phyloP scores from a whole-genome alignment of 2,329 filamentous ascomycete genomes.

The Septoria petroselini region DNA sequence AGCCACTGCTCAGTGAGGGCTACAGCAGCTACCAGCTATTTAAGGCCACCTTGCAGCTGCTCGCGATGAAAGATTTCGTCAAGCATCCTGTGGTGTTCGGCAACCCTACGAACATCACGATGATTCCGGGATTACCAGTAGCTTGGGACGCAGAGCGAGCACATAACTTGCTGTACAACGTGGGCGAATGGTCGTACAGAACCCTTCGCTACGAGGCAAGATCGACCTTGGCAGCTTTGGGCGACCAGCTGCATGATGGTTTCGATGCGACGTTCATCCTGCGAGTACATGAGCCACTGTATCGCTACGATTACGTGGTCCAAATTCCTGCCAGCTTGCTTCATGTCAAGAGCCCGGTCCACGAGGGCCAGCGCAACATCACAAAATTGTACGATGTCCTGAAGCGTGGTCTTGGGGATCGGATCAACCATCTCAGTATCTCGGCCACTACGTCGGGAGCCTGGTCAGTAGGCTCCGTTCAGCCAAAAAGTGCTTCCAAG shows the following conservation, averaged over 20 bases:
- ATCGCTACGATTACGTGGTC: constrained; percentile 56
- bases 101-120: constrained; percentile 39
- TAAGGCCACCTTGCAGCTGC: constrained; percentile 86
- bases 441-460: constrained; percentile 16
- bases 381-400: constrained; percentile 62
- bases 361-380: constrained; percentile 30
- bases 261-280: constrained; percentile 82
- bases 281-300: constrained; percentile 51
- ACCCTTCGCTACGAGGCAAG: constrained; percentile 71
- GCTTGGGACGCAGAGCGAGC: constrained; percentile 73
- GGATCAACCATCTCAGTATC: constrained; percentile 63
- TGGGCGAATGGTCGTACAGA: constrained; percentile 78
- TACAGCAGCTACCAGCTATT: constrained; percentile 92
- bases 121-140: constrained; percentile 56
- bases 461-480: constrained; percentile 41
- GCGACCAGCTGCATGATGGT: constrained; percentile 69
- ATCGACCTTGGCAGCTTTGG: constrained; percentile 70
- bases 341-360: not conserved
- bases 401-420: constrained; percentile 69
- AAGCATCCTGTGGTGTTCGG: constrained; percentile 56
- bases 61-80: constrained; percentile 69
- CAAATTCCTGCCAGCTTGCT: constrained; percentile 31
- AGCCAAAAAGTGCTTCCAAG: constrained; percentile 23
- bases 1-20: constrained; percentile 69
- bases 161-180: constrained; percentile 85